Percentiles rank a stretch among this genome's conserved stretches.
Evolutionary conservation across 83 land plant species (phyloP).

Genomic region (Picea mariana): DNA sequence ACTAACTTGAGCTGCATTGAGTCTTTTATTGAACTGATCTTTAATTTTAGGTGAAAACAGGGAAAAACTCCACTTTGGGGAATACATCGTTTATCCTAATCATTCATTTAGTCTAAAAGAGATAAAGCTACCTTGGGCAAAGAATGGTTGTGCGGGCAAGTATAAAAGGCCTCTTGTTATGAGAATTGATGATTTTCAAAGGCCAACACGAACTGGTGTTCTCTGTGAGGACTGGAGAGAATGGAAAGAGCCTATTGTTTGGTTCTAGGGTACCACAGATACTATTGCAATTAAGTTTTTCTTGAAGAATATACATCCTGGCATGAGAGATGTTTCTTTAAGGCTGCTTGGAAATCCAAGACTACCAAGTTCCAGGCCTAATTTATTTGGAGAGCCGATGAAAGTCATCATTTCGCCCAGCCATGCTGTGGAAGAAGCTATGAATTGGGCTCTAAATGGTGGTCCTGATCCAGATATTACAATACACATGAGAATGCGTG

Average conservation of each 20-base stretch:
- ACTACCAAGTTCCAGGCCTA: slow-evolving; percentile 66
- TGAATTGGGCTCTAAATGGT: slow-evolving; percentile 52
- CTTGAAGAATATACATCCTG: slow-evolving; percentile 74
- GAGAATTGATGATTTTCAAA: slow-evolving; percentile 76
- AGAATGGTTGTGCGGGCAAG: slow-evolving; percentile 54
- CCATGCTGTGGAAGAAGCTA: slow-evolving; percentile 56
- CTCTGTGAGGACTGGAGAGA: slow-evolving; percentile 85
- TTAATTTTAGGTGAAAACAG: slow-evolving; percentile 83
- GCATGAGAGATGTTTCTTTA: slow-evolving; percentile 64
- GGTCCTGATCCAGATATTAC: slow-evolving; percentile 38
- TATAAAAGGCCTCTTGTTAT: slow-evolving; percentile 59
- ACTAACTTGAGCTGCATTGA: slow-evolving; percentile 78
- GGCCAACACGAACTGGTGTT: slow-evolving; percentile 58
- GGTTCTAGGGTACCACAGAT: slow-evolving; percentile 91
- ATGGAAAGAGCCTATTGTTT: slow-evolving; percentile 83
- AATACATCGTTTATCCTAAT: slow-evolving; percentile 72
- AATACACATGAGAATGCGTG: slow-evolving; percentile 85
- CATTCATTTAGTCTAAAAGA: slow-evolving; percentile 74
- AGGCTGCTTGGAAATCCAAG: slow-evolving; percentile 61
- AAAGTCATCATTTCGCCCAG: slow-evolving; percentile 64
- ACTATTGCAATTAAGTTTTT: slow-evolving; percentile 79
- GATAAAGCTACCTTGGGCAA: slow-evolving; percentile 81
- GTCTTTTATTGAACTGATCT: slow-evolving; percentile 86
- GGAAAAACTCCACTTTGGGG: slow-evolving; percentile 75
- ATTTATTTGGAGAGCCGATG: slow-evolving; percentile 87